Base-by-base conservation (phyloP, 192 early-diverging fungal genomes). In the Chytriomyces hyalinus region DNA sequence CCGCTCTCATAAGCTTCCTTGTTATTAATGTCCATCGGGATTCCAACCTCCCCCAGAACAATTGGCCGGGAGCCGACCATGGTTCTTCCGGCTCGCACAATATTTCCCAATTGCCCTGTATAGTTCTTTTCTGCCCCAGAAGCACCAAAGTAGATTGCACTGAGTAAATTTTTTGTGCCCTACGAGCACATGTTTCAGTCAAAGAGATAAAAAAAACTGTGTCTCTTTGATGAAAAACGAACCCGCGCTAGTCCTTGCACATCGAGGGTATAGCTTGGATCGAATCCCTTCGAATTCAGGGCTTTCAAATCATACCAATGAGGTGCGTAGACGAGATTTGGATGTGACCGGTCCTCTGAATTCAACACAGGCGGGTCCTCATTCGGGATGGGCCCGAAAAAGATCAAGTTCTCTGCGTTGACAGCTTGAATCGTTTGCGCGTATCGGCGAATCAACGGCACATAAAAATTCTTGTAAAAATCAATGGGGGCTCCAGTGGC, bases 231-330 rank as follows among this genome's bases (percentile, higher is more conserved):
- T 47, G 0, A 4, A 70, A 73, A n/a, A 24, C 80, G 51, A 65
- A 94, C 93, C 78, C 86, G 85, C 73, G 87, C 85, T 9, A 94
- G 84, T 6, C 86, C 85, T 70, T 93, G 93, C 6, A 95, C 94
- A 73, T 95, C 94, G 79, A 94, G 92, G 8, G 94, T 95, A 20
- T 94, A 83, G 9, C 85, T 77, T 13, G 92, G 90, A 65, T 91
- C 84, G 57, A 94, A 95, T 4, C 84, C 70, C 24, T 64, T 70
- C 26, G 61, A 49, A 0, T 46, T 46, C 13, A 95, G 71, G 17
- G 90, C 87, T 67, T 94, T 90, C 17, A 94, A 75, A 75, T 95
- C 94, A 76, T 95, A 95, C 93, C 93, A 95, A 82, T 95, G 94
- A 13, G 94, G 94, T 0, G 93, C 87, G 76, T 90, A 95, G 4